Percentiles rank a stretch among this genome's conserved stretches.
Evolutionary conservation across 805 yeast species (phyloP).

Genomic region (Pichia scutulata): DNA sequence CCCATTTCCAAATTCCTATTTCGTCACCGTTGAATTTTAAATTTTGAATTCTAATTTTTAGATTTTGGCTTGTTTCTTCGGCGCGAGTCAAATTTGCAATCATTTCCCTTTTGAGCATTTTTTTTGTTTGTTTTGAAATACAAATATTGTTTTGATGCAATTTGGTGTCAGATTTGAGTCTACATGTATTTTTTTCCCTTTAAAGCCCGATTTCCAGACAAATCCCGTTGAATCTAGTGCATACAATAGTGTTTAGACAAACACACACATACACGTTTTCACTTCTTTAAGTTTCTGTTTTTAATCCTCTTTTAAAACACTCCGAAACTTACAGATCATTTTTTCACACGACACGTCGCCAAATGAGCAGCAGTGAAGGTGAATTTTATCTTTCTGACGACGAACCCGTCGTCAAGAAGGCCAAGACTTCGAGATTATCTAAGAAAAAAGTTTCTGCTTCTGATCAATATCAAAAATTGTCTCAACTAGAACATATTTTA

Average conservation of each 20-base stretch:
- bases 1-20: too few species aligned
- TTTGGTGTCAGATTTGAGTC: background rate
- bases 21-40: background rate
- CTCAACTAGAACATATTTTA: slow-evolving; percentile 92
- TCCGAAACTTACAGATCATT: background rate
- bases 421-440: background rate
- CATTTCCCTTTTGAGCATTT: background rate
- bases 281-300: background rate
- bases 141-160: background rate
- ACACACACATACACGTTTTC: background rate
- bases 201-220: background rate
- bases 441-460: slow-evolving; percentile 32
- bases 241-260: background rate
- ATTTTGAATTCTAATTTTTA: too few species aligned
- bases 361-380: slow-evolving; percentile 4
- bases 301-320: background rate
- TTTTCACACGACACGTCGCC: background rate
- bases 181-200: background rate
- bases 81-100: background rate
- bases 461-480: slow-evolving; percentile 84
- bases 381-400: background rate
- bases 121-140: background rate
- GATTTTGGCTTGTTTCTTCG: too few species aligned
- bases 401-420: background rate
- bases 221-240: background rate